Percentiles rank a stretch among this genome's conserved stretches.
phyloP scores from a whole-genome alignment of 306 rosid species.

The Betula pendula region DNA sequence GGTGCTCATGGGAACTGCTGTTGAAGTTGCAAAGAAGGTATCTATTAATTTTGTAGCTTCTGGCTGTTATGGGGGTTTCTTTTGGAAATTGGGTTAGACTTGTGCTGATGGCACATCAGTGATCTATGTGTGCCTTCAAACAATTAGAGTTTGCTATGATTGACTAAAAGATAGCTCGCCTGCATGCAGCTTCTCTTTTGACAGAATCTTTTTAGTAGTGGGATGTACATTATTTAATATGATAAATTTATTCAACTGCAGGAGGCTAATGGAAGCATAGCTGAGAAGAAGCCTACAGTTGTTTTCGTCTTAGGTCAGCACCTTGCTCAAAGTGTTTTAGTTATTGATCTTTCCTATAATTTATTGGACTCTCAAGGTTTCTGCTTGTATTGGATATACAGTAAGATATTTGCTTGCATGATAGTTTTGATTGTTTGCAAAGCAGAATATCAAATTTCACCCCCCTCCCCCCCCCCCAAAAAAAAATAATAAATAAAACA shows the following conservation, averaged over 20 bases:
- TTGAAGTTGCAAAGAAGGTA: constrained; percentile 67
- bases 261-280: constrained; percentile 58
- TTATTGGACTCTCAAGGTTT: background rate
- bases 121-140: background rate
- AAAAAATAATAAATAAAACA: too few species aligned
- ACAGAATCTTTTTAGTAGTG: background rate
- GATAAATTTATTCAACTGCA: constrained; percentile 32
- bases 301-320: constrained; percentile 93
- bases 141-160: constrained; percentile 10
- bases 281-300: constrained; percentile 72
- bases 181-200: background rate
- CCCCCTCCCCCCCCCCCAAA: too few species aligned
- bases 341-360: constrained; percentile 12
- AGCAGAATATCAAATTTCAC: background rate
- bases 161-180: background rate
- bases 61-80: constrained; percentile 16
- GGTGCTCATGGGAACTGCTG: constrained; percentile 71
- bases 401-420: background rate
- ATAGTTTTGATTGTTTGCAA: background rate
- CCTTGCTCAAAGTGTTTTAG: constrained; percentile 9
- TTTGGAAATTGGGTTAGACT: constrained; percentile 11
- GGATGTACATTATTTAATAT: background rate
- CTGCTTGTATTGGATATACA: background rate
- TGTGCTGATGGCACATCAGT: background rate
- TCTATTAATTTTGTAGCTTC: constrained; percentile 11